These are phyloP conservation scores for Colletotrichum sp. DNA, from an alignment of 2,329 filamentous ascomycete genomes.

Conservation along the genomic window DNA sequence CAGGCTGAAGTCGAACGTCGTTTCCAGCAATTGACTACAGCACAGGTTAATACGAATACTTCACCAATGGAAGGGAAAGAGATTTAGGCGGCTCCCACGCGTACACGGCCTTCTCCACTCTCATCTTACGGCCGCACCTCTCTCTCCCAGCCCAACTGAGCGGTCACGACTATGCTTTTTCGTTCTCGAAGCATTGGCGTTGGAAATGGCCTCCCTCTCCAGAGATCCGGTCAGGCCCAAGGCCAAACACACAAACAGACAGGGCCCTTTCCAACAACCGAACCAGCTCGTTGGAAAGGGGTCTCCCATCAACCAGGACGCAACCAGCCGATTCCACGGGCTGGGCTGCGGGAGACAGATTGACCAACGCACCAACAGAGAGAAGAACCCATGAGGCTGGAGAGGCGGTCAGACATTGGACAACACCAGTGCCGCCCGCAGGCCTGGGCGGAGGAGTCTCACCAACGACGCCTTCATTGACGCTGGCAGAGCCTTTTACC, in stretches of 20 bases:
- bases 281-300: conserved; percentile 1
- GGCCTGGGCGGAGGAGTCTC: neutral
- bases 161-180: conserved; percentile 8
- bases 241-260: neutral
- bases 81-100: neutral
- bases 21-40: too few relatives aligned
- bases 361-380: neutral
- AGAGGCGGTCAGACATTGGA: neutral
- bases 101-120: neutral
- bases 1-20: too few relatives aligned
- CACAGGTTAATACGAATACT: neutral
- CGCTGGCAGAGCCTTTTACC: neutral
- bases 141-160: neutral
- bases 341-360: neutral
- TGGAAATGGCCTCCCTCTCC: neutral
- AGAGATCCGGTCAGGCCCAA: neutral
- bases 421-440: neutral
- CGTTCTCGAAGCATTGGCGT: conserved; percentile 10
- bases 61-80: neutral
- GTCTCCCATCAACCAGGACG: neutral
- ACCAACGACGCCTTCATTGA: neutral
- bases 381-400: neutral
- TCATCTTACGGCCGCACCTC: conserved; percentile 14
- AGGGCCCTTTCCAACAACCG: neutral
- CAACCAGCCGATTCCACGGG: neutral